Evolutionary conservation across 164 flowering plant species (phyloP).

Genomic region (Amborella trichopoda): DNA sequence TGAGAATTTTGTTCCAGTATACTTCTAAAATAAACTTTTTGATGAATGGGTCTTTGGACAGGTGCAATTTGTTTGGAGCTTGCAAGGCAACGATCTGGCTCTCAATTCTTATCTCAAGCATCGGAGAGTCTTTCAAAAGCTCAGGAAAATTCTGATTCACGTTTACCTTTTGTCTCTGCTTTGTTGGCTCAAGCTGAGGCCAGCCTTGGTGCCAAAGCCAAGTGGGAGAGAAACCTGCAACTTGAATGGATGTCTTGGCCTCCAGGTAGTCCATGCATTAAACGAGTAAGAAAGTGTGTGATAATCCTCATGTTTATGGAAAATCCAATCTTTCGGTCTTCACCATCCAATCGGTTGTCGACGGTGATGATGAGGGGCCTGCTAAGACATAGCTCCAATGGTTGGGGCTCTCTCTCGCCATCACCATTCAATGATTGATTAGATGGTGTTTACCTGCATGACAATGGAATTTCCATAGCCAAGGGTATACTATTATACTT

Average conservation of each 20-base stretch:
- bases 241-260: constrained; percentile 89
- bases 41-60: no score
- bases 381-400: not conserved
- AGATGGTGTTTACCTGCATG: no score
- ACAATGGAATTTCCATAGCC: no score
- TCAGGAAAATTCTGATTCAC: constrained; percentile 22
- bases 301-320: no score
- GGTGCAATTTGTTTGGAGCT: constrained; percentile 77
- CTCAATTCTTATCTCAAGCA: constrained; percentile 43
- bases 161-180: constrained; percentile 50
- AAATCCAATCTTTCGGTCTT: no score
- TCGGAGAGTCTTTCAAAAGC: constrained; percentile 52
- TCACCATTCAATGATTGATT: not conserved
- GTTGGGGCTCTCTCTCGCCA: not conserved
- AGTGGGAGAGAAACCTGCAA: constrained; percentile 58
- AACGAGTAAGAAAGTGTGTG: no score
- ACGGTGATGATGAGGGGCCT: no score
- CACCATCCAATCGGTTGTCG: no score
- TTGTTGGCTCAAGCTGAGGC: constrained; percentile 84
- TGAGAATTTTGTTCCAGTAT: no score
- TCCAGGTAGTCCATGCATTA: no score
- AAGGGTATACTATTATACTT: no score
- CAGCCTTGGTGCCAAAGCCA: constrained; percentile 57
- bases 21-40: no score
- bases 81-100: constrained; percentile 35